These are phyloP conservation scores for Hawksworthiomyces lignivorus DNA, from an alignment of 2,329 filamentous ascomycete genomes.

Conservation along the genomic window DNA sequence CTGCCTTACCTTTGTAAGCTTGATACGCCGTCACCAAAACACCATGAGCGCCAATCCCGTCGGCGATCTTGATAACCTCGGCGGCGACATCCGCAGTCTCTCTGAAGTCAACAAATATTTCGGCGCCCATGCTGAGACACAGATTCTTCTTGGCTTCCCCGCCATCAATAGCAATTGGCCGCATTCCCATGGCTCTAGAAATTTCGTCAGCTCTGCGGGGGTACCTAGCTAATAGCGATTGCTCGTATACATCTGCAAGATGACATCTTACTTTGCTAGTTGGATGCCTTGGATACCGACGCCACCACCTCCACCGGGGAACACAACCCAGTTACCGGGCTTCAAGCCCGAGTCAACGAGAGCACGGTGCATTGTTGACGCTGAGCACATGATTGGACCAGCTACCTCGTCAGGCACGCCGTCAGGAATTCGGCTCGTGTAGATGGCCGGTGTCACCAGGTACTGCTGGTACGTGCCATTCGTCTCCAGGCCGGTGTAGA, in stretches of 20 bases:
- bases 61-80: background rate
- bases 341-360: slow-evolving; percentile 41
- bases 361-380: slow-evolving; percentile 50
- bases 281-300: slow-evolving; percentile 29
- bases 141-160: slow-evolving; percentile 39
- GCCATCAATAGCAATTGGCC: slow-evolving; percentile 47
- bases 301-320: slow-evolving; percentile 45
- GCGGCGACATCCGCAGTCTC: slow-evolving; percentile 20
- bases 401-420: slow-evolving; percentile 43
- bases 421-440: slow-evolving; percentile 42
- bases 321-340: slow-evolving; percentile 46
- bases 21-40: slow-evolving; percentile 5
- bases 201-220: no score
- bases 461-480: slow-evolving; percentile 52
- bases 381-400: slow-evolving; percentile 53
- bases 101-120: slow-evolving; percentile 49
- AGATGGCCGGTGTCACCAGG: slow-evolving; percentile 45
- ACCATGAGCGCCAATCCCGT: slow-evolving; percentile 9
- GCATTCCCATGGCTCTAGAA: slow-evolving; percentile 43
- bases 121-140: slow-evolving; percentile 41
- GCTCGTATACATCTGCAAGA: no score
- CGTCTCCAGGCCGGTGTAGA: slow-evolving; percentile 12
- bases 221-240: no score
- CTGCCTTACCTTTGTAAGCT: slow-evolving; percentile 4
- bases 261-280: slow-evolving; percentile 25